Base-by-base conservation (phyloP, 768 basidiomycete species). In the Xerocomus brunneocitrinus region DNA sequence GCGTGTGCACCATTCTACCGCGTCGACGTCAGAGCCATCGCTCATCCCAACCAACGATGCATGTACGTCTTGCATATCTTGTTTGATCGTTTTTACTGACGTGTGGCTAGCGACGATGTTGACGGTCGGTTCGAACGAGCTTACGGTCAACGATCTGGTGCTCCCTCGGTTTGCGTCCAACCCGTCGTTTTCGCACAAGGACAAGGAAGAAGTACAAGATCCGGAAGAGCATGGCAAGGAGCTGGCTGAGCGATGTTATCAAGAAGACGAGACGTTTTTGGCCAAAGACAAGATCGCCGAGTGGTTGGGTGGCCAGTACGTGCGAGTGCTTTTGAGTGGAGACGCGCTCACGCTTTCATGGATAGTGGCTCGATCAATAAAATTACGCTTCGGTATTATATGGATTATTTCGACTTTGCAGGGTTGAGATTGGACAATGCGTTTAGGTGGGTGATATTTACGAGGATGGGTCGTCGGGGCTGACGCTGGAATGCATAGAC, bases 251-350 rank as follows among this genome's bases (percentile, higher is more conserved):
- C 80, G 84, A 51, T 95, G 90, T 69, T 91, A 90, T 81, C 79
- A 81, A 31, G 92, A 94, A 61, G 92, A 98, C 62, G 88, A 88
- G 59, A 78, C 78, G 14, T 95, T 94, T 66, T 68, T 95, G 61
- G 76, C 82, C 13, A 85, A 85, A 64, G 93, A 95, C 62, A 95
- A 95, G 74, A 91, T 98, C 61, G 94, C 95, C 1, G 93, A 97
- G 69, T 99, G 91, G 86, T 77, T 99, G 38, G 97, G 97, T 61
- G 87, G 91, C 67, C 73, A 80, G 94, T 98, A 61, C 74, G 95
- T 87, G 39, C 40, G 10, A 24, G 38, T 39, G 32, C 57, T 47
- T 57, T 36, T 49, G 36, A 30, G 51, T 38, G 41, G 35, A 8
- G 10, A 14, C 41, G 42, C 1, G 36, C 13, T 47, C 27, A 30